These are phyloP conservation scores for Aurantiochytrium sp. DNA, from an alignment of 108 stramenopile genomes.

Conservation along the genomic window DNA sequence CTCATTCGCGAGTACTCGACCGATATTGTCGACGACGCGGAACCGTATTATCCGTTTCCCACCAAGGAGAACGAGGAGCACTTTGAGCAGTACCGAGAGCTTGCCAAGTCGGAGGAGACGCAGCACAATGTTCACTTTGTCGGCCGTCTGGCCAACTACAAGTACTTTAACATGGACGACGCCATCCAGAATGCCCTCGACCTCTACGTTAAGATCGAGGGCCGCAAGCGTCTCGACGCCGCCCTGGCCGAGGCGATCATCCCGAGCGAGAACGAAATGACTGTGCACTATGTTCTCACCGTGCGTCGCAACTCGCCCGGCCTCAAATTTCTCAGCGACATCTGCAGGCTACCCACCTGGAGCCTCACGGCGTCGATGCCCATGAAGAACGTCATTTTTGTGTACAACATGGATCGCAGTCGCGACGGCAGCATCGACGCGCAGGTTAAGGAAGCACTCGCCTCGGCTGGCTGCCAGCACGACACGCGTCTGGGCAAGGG, in stretches of 20 bases:
- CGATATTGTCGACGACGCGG: background rate
- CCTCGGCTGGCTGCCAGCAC: background rate
- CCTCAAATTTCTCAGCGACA: background rate
- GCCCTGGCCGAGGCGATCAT: background rate
- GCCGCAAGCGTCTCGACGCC: background rate
- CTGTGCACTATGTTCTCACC: background rate
- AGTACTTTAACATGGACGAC: conserved; percentile 81
- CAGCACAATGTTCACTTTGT: conserved; percentile 60
- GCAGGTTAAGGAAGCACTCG: background rate
- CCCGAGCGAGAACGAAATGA: background rate
- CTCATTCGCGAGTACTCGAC: conserved; percentile 29
- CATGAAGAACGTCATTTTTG: background rate
- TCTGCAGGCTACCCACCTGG: background rate
- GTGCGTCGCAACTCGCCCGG: background rate
- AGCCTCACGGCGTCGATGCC: background rate
- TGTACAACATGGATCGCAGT: background rate
- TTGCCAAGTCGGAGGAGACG: conserved; percentile 48
- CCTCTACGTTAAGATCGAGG: conserved; percentile 45
- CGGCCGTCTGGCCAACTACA: conserved; percentile 73
- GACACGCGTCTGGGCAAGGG: background rate
- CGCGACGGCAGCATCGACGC: background rate
- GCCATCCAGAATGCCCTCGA: conserved; percentile 70
- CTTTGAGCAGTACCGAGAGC: conserved; percentile 56
- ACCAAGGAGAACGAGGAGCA: conserved; percentile 58
- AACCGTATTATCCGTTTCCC: conserved; percentile 68